phyloP scores from a whole-genome alignment of 2,329 filamentous ascomycete species.

The Exophiala lecanii-corni region DNA sequence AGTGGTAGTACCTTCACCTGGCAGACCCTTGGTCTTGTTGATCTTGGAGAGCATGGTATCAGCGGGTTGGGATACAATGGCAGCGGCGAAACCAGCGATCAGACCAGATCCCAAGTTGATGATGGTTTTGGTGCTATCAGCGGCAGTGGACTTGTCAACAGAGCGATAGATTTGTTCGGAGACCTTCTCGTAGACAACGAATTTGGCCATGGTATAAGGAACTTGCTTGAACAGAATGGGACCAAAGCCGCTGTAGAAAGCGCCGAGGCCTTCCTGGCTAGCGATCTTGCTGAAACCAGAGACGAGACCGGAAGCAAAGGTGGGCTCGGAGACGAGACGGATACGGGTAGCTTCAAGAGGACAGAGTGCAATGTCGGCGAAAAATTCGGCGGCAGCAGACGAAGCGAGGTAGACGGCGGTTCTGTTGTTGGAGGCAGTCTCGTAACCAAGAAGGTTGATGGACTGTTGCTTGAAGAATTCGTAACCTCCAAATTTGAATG shows the following conservation, averaged over 20 bases:
- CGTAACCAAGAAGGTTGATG: conserved; percentile 74
- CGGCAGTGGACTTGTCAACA: conserved; percentile 67
- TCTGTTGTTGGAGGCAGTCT: conserved; percentile 72
- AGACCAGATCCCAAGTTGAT: conserved; percentile 84
- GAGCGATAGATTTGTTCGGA: conserved; percentile 65
- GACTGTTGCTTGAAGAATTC: conserved; percentile 94
- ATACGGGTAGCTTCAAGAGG: conserved; percentile 91
- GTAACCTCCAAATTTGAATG: conserved; percentile 91
- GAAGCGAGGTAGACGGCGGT: conserved; percentile 74
- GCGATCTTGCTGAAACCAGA: conserved; percentile 78
- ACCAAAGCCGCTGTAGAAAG: conserved; percentile 89
- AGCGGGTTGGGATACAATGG: conserved; percentile 81
- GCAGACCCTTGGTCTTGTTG: conserved; percentile 87
- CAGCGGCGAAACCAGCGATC: conserved; percentile 80
- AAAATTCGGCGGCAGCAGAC: conserved; percentile 59
- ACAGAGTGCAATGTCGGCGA: conserved; percentile 67
- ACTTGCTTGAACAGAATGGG: conserved; percentile 85
- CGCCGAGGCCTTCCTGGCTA: conserved; percentile 74
- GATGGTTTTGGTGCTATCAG: conserved; percentile 65
- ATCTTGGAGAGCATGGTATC: conserved; percentile 95
- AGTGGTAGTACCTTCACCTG: conserved; percentile 75
- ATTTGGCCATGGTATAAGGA: conserved; percentile 93
- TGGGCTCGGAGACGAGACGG: conserved; percentile 83
- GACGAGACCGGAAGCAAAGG: conserved; percentile 74
- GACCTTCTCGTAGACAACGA: conserved; percentile 89